Percentiles rank a stretch among this genome's conserved stretches.
Conservation (phyloP, 2,329 filamentous ascomycete species). For the Penicillium sp. region DNA sequence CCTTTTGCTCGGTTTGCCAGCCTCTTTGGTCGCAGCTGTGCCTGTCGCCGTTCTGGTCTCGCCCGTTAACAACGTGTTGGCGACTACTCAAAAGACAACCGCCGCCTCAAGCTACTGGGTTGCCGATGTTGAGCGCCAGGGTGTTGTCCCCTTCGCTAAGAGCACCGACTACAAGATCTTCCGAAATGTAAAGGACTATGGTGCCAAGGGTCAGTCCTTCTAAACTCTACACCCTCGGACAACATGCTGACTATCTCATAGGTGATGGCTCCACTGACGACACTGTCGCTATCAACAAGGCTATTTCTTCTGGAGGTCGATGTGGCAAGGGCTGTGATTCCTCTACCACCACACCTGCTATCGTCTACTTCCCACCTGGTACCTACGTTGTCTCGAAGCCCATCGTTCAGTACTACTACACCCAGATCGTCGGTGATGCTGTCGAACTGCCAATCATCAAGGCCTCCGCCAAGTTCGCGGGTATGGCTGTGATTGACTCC, state of each 20-base stretch:
- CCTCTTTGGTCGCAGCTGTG: constrained; percentile 33
- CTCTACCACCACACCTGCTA: constrained; percentile 74
- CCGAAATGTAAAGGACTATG: constrained; percentile 75
- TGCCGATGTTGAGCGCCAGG: constrained; percentile 66
- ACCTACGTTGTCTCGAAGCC: constrained; percentile 80
- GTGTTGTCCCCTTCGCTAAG: constrained; percentile 62
- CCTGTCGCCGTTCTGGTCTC: constrained; percentile 27
- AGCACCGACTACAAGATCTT: constrained; percentile 65
- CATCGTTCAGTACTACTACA: constrained; percentile 86
- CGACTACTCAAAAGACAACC: constrained; percentile 10
- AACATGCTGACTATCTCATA: constrained; percentile 33
- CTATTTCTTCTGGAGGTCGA: constrained; percentile 73
- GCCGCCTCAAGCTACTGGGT: constrained; percentile 66
- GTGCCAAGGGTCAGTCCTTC: constrained; percentile 63
- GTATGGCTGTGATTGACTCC: constrained; percentile 85
- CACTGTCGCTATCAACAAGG: constrained; percentile 81
- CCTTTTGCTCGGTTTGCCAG: constrained; percentile 32
- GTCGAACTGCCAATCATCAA: constrained; percentile 71
- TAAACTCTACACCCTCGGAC: no score
- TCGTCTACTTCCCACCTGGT: constrained; percentile 89
- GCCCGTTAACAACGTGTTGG: constrained; percentile 8
- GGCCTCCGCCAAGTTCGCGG: constrained; percentile 68
- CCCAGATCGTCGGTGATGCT: constrained; percentile 84
- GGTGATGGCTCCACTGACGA: constrained; percentile 74
- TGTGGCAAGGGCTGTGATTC: constrained; percentile 83